Evolutionary conservation across 2,329 filamentous ascomycete species (phyloP), one percentile per base, ranked within the genome.

Genomic region (Alternaria rosae): DNA sequence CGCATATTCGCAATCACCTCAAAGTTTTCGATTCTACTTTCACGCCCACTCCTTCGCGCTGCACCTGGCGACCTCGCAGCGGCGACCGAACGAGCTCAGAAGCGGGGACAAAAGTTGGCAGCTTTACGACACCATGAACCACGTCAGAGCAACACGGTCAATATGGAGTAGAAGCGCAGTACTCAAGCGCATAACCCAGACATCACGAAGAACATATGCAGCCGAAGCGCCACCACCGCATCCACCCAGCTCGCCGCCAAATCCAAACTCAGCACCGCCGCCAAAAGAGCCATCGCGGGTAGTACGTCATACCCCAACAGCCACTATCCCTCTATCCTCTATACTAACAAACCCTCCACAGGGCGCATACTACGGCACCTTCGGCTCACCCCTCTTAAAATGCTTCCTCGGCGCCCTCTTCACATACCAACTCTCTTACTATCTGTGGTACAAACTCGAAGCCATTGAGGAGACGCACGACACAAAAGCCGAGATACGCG

Each of bases 341-440:
- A 17, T 30, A 45, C 54, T 54, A 42, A 44, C 58, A 12, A 12
- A 11, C 13, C 12, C 30, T 30, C 12, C 26, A n/a, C 47, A 65
- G 63, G 80, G 86, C 52, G 82, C 85, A 48, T 94, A 94, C 81
- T 94, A 93, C 83, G 89, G 88, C 74, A 88, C 87, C 13, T 93
- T 93, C 74, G 88, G 89, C 41, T 85, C 90, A 2, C 91, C 92
- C 3, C 83, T 94, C 47, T 85, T 87, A 55, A 94, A 93, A 81
- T 88, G 89, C 56, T 87, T 92, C 67, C 84, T 94, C 38, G 85
- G 91, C 74, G 91, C 92, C 56, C 86, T 93, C 57, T 89, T 92
- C 74, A 91, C 89, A 2, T 95, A 94, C 78, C 92, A 95, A 79
- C 71, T 91, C n/a, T 79, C 86, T 13, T 94, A 94, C 80, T 92